A percentile compares a stretch with the other conserved stretches of the same genome.
Conservation (phyloP, 768 basidiomycete genomes). For the Psilocybe subaeruginosa region DNA sequence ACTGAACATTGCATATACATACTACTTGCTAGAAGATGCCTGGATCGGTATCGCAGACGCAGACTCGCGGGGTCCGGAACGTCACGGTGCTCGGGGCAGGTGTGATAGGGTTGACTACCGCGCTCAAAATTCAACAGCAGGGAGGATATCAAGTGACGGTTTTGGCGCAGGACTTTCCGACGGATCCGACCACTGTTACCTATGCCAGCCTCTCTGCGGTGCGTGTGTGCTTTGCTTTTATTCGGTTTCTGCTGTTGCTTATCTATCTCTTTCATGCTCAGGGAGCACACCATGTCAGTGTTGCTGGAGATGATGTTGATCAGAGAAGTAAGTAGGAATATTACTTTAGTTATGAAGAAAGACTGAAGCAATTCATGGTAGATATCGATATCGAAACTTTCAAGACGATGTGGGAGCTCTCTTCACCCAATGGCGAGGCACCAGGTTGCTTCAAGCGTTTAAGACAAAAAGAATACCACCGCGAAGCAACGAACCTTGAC, state of each 20-base stretch:
- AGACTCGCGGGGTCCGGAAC: background rate
- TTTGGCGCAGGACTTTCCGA: conserved; percentile 23
- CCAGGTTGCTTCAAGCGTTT: conserved; percentile 60
- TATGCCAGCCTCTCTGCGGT: conserved; percentile 79
- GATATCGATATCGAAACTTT: conserved; percentile 70
- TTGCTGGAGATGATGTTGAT: conserved; percentile 45
- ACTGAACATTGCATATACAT: too few species aligned
- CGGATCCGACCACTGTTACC: conserved; percentile 43
- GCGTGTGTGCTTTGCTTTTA: conserved; percentile 20
- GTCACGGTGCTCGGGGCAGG: conserved; percentile 24
- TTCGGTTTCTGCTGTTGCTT: background rate
- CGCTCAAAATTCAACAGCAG: conserved; percentile 59
- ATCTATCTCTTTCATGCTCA: conserved; percentile 21
- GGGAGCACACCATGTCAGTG: conserved; percentile 73
- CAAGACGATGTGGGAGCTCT: conserved; percentile 63
- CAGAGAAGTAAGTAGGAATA: conserved; percentile 44
- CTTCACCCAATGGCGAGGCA: conserved; percentile 46
- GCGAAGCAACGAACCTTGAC: conserved; percentile 17
- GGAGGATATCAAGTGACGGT: conserved; percentile 58
- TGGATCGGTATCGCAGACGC: background rate
- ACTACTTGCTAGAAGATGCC: background rate
- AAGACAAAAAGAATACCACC: conserved; percentile 50
- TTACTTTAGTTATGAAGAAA: background rate
- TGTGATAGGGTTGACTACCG: conserved; percentile 68
- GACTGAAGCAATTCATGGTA: background rate